Base-by-base conservation (phyloP, 1,284 basidiomycete species). In the Apiotrichum siamense region DNA sequence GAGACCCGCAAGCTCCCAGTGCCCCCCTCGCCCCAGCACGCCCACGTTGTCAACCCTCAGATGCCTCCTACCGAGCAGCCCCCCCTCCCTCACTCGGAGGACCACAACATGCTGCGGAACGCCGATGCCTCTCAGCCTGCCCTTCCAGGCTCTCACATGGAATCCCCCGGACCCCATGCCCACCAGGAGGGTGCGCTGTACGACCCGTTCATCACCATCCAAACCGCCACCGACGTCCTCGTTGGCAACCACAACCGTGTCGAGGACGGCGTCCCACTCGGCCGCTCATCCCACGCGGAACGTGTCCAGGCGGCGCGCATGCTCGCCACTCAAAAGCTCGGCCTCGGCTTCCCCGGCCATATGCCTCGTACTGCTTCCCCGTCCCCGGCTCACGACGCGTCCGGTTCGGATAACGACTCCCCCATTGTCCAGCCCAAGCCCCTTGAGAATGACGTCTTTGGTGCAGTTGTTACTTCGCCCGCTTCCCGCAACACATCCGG, bases 201-300 rank as follows among this genome's bases (percentile, higher is more conserved):
- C 20, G 74, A 76, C 50, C 73, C 74, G 6, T 76, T 75, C 64
- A 63, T 74, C 44, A 72, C 70, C 2, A 62, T 74, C 27, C 66
- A 72, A 50, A 74, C 74, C 1, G 69, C 67, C 23, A 73, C 70
- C 0, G 60, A 66, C 10, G 54, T 68, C 12, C 47, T 68, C 7
- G 50, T 49, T 12, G 58, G 61, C 1, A 21, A 49, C 18, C 21
- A 50, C 27, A 46, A 54, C 9, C 82, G 86, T 53, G 78, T 44
- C 2, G 84, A 86, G 64, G 81, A 78, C 50, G 84, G 84, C 1
- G 73, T 86, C 25, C 84, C 84, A 1, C 81, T 84, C 35, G 86
- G 84, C n/a, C 79, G 83, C 18, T 80, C 80, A 11, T 84, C 84
- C 64, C 85, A 86, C 63, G 45, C 54, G 11, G 74, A 76, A 37